Evolutionary conservation across 805 yeast genomes (phyloP), one percentile per base, ranked within the genome.

Genomic region (Isabelozyma pseudorhagii): DNA sequence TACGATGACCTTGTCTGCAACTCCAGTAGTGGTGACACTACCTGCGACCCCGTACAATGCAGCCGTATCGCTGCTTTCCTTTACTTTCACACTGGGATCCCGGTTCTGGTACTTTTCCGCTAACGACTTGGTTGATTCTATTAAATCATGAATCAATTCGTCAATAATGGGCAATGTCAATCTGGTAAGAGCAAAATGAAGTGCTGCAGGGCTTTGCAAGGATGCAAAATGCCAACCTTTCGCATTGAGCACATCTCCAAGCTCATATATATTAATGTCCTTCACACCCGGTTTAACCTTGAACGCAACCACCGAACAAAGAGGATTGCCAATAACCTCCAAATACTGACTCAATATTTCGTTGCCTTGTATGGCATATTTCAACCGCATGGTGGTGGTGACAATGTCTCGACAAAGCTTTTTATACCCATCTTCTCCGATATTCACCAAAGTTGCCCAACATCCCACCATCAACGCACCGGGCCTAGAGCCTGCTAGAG

Each of bases 391-490:
- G 1, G 96, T 83, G 3, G 92, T 81, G 7, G 67, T 57, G 6
- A 91, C 82, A 45, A 93, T 92, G 10, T 81, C 83, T 48, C 65
- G 68, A 54, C 96, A 85, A 1, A 85, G 78, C 52, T 83, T 64
- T 5, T 67, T 75, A 66, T 93, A 93, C 0, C 98, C 98, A n/a
- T 81, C 80, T 49, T 81, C 83, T 39, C 99, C 99, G 49, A 92
- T 76, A 54, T 79, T 77, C 42, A 93, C 70, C 78, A 93, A 71
- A 0, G 97, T 91, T 0, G 97, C 96, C 97, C 98, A 94, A 66
- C 98, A 92, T 0, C 97, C 98, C n/a, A 87, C 98, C 78, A 91
- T 87, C 36, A 93, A 74, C 0, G 98, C 97, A 44, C 99, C 99
- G 0, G 98, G 98, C 55, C 98, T 80, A 9, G 97, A 89, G 1